These are phyloP conservation scores for Aleurites moluccanus DNA, from an alignment of 441 rosid species.

Conservation along the genomic window DNA sequence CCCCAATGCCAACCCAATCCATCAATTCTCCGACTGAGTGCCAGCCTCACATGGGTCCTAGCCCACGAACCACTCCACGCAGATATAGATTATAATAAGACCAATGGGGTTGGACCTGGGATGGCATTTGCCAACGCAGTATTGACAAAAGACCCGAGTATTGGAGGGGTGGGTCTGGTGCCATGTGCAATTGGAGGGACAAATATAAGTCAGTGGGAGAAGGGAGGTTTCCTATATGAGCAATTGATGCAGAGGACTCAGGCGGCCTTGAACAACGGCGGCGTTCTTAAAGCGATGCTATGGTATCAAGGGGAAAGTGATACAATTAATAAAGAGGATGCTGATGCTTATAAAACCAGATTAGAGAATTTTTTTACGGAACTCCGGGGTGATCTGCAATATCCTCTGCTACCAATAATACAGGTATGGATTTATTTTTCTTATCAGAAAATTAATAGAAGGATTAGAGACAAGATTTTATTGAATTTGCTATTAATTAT, in stretches of 20 bases:
- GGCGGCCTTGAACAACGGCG: slow-evolving; percentile 44
- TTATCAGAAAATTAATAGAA: no score
- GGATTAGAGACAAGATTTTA: background rate
- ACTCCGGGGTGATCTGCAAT: slow-evolving; percentile 55
- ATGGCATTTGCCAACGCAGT: slow-evolving; percentile 76
- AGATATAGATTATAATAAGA: slow-evolving; percentile 64
- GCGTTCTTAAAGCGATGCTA: slow-evolving; percentile 50
- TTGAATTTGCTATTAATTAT: background rate
- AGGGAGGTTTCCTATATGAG: slow-evolving; percentile 56
- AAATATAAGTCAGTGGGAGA: slow-evolving; percentile 61
- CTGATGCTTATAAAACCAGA: slow-evolving; percentile 47
- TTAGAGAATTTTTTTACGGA: slow-evolving; percentile 52
- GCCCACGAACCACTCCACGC: slow-evolving; percentile 80
- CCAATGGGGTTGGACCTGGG: slow-evolving; percentile 79
- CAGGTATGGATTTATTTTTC: slow-evolving; percentile 41
- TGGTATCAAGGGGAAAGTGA: slow-evolving; percentile 96
- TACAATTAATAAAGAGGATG: slow-evolving; percentile 47
- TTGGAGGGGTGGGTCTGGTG: slow-evolving; percentile 67
- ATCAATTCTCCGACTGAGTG: slow-evolving; percentile 53
- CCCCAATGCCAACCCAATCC: slow-evolving; percentile 65
- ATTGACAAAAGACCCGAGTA: slow-evolving; percentile 35
- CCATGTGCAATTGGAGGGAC: slow-evolving; percentile 91
- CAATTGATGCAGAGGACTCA: slow-evolving; percentile 50
- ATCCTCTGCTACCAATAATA: slow-evolving; percentile 62
- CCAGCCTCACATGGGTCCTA: slow-evolving; percentile 53